Conservation (phyloP, 2,329 filamentous ascomycete species). For the Teratosphaeria gauchensis region DNA sequence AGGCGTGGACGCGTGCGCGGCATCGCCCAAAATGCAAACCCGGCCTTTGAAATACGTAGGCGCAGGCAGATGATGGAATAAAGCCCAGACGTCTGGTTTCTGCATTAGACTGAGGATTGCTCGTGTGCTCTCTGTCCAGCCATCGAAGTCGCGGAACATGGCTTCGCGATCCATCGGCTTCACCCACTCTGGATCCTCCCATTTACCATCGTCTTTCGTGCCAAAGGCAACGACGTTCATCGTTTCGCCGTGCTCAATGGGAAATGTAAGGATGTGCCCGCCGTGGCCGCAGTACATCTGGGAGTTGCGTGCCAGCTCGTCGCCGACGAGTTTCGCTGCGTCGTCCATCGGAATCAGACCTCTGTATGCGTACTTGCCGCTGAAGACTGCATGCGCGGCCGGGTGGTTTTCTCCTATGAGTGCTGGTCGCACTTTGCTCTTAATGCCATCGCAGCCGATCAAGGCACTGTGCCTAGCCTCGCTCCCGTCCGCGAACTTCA, state of each 20-base stretch:
- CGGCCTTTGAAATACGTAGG: constrained; percentile 26
- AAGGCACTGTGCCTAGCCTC: constrained; percentile 37
- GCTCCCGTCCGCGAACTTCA: constrained; percentile 37
- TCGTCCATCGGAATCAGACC: constrained; percentile 51
- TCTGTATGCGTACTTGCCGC: constrained; percentile 52
- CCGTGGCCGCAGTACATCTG: constrained; percentile 39
- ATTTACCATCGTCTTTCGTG: constrained; percentile 27
- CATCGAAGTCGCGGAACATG: constrained; percentile 31
- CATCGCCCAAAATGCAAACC: constrained; percentile 44
- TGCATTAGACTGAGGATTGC: constrained; percentile 37
- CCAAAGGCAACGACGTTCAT: constrained; percentile 49
- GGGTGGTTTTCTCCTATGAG: constrained; percentile 42
- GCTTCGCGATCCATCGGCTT: constrained; percentile 32
- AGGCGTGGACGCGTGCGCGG: constrained; percentile 47
- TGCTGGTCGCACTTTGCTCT: constrained; percentile 43
- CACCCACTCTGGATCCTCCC: constrained; percentile 32
- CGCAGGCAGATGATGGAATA: constrained; percentile 39
- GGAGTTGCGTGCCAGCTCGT: constrained; percentile 39
- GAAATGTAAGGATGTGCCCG: constrained; percentile 50
- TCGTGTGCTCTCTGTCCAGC: constrained; percentile 32
- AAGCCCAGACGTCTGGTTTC: constrained; percentile 39
- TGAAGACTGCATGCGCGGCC: constrained; percentile 41
- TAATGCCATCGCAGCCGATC: constrained; percentile 56
- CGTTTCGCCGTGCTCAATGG: constrained; percentile 45
- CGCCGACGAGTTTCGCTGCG: constrained; percentile 41